Conservation (phyloP, 1,139 yeast genomes). For the Kluyveromyces sp. region DNA sequence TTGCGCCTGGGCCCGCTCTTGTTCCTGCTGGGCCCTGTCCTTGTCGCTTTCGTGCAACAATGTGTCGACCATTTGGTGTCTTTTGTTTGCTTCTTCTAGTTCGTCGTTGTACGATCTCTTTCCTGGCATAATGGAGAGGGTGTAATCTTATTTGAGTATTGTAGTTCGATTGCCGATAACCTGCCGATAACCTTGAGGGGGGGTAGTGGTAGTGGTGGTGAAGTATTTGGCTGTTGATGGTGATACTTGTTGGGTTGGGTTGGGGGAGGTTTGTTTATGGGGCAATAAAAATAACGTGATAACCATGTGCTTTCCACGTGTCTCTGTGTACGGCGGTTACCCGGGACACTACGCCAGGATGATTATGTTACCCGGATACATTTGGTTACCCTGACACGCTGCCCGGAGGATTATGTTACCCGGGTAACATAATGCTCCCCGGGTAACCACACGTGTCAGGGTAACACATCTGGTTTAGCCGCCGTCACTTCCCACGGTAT, state of each 20-base stretch:
- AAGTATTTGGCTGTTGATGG: no score
- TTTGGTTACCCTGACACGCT: no score
- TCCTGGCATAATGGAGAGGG: not conserved
- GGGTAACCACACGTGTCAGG: no score
- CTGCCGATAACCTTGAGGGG: no score
- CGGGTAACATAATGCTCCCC: no score
- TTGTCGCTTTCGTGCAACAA: slow-evolving; percentile 6
- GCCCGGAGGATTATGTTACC: no score
- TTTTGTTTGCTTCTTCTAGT: slow-evolving; percentile 11
- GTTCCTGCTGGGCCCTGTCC: not conserved
- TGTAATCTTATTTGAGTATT: not conserved
- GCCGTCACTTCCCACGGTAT: no score
- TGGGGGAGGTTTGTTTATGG: not conserved
- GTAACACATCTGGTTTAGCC: no score
- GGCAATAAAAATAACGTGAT: slow-evolving; percentile 4
- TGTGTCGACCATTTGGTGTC: slow-evolving; percentile 10
- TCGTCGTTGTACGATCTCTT: slow-evolving; percentile 8
- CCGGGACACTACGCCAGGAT: not conserved
- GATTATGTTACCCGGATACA: no score
- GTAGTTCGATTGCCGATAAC: not conserved
- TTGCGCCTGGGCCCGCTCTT: not conserved
- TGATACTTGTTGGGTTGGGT: not conserved
- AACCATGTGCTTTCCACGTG: slow-evolving; percentile 7
- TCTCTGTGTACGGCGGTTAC: not conserved
- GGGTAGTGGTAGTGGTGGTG: no score